Conservation (phyloP, 2,329 filamentous ascomycete species). For the Chrysoporthe deuterocubensis region DNA sequence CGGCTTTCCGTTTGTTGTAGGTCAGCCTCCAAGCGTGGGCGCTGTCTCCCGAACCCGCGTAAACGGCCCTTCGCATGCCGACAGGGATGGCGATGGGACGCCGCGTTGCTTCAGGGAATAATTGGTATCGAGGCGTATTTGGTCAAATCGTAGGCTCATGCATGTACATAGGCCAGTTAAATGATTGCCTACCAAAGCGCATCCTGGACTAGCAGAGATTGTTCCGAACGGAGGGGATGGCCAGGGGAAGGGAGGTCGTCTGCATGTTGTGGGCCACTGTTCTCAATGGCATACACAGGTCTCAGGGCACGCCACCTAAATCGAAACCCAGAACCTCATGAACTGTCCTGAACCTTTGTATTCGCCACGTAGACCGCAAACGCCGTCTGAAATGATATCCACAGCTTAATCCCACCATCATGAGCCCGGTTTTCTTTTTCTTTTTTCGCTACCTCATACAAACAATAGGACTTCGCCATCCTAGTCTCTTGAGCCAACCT, state of each 20-base stretch:
- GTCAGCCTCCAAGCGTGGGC: no score
- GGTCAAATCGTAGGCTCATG: not conserved
- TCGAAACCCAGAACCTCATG: not conserved
- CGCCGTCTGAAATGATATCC: constrained; percentile 22
- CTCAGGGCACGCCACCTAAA: not conserved
- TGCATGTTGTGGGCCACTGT: not conserved
- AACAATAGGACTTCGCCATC: constrained; percentile 16
- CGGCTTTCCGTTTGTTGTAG: not conserved
- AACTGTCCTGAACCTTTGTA: not conserved
- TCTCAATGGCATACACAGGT: not conserved
- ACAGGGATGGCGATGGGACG: not conserved
- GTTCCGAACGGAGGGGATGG: not conserved
- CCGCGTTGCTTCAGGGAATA: not conserved
- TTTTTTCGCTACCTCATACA: constrained; percentile 11
- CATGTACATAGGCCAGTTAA: not conserved
- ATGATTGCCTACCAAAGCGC: not conserved
- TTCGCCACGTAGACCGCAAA: constrained; percentile 20
- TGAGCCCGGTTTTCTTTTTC: not conserved
- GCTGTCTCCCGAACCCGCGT: no score
- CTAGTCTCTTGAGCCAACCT: constrained; percentile 11
- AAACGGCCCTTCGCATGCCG: not conserved
- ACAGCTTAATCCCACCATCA: constrained; percentile 13
- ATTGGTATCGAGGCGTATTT: not conserved
- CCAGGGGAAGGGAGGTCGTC: not conserved
- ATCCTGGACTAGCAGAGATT: not conserved